These are phyloP conservation scores for Tolypocladium ovalisporum DNA, from an alignment of 2,329 filamentous ascomycete genomes.

Conservation along the genomic window DNA sequence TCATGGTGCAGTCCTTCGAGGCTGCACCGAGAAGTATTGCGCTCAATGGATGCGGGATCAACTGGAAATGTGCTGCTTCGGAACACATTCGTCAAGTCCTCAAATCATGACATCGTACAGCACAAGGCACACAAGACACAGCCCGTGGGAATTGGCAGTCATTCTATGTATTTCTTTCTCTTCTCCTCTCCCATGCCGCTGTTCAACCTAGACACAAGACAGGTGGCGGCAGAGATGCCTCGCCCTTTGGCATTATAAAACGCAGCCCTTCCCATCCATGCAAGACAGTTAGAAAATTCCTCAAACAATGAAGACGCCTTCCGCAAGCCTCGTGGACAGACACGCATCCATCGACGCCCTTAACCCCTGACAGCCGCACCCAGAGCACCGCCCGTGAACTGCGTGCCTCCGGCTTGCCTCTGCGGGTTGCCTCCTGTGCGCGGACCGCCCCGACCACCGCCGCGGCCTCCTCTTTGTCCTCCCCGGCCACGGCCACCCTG, in stretches of 20 bases:
- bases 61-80: background rate
- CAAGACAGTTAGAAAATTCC: background rate
- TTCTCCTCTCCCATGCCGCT: background rate
- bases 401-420: constrained; percentile 60
- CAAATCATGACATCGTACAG: background rate
- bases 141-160: background rate
- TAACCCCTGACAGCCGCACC: constrained; percentile 56
- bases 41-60: background rate
- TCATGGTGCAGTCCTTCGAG: too few relatives aligned
- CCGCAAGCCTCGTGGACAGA: constrained; percentile 1
- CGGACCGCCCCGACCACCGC: constrained; percentile 51
- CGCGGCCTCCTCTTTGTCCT: constrained; percentile 50
- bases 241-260: background rate
- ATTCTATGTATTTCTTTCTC: background rate
- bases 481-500: constrained; percentile 71
- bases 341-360: constrained; percentile 1
- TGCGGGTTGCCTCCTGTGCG: constrained; percentile 46
- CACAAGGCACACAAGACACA: background rate
- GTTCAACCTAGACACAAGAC: background rate
- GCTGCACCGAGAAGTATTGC: background rate
- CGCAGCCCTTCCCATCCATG: constrained; percentile 1
- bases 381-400: constrained; percentile 73
- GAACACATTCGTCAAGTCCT: background rate
- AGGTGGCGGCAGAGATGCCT: background rate
- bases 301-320: constrained; percentile 5